Evolutionary conservation across 2,329 filamentous ascomycete genomes (phyloP), one percentile per base, ranked within the genome.

Genomic region (Phialemoniopsis sp.): DNA sequence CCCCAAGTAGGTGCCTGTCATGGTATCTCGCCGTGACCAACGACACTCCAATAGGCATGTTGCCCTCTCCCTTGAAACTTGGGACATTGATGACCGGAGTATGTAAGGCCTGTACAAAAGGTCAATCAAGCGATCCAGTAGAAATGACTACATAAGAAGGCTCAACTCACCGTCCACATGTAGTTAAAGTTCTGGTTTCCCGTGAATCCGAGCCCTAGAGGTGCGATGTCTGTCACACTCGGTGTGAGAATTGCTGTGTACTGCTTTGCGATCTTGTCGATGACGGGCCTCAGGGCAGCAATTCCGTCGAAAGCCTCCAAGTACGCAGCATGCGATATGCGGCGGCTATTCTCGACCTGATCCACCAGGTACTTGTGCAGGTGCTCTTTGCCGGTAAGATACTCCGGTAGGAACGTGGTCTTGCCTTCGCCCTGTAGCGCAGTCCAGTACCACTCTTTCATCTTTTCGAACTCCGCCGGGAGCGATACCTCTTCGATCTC

Each of bases 51-150:
- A 85, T 67, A 0, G 81, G 82, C 66, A 85, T 57, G 0, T 65
- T 69, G 42, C 73, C 66, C 21, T 63, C 62, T 0, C 81, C 80
- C 28, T 64, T 57, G 46, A 85, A 84, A 0, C 79, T 80, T 0
- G 80, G 79, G 0, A 85, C 55, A 43, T 85, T 84, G n/a, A 84
- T 57, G 0, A 79, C 76, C 0, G 81, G 81, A 1, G 68, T 73
- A 44, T 85, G 80, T 13, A 85, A 57, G 10, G 62, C 63, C 62
- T 67, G 13, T 16, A 26, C 6, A 26, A 6, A 6, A 6, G 6
- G 21, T 26, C 21, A 26, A 10, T 10, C 6, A 26, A 10, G 21
- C 10, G 21, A 6, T 6, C 10, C 21, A 26, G 6, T 26, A n/a
- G 6, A 26, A 26, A 26, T 26, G 21, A 6, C 10, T 10, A 10